Evolutionary conservation across 2,329 filamentous ascomycete species (phyloP).

Genomic region (Mycocentrospora acerina): DNA sequence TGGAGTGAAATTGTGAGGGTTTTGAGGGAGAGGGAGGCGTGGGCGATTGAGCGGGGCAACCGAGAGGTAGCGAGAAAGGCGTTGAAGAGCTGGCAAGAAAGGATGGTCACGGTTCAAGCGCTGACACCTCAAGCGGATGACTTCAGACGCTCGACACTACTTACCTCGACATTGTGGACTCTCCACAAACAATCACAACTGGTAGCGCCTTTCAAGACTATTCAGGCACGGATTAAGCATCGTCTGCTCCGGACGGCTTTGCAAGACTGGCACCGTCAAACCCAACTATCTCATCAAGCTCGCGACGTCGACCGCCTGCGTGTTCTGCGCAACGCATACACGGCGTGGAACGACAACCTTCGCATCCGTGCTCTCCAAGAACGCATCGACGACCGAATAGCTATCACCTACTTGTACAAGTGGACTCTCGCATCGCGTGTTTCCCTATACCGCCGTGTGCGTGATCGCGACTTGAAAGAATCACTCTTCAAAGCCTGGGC

Average conservation of each 20-base stretch:
- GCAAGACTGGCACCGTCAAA: slow-evolving; percentile 51
- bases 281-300: slow-evolving; percentile 49
- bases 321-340: slow-evolving; percentile 59
- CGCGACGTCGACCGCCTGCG: slow-evolving; percentile 53
- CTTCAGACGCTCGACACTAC: slow-evolving; percentile 29
- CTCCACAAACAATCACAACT: slow-evolving; percentile 46
- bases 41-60: slow-evolving; percentile 23
- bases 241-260: slow-evolving; percentile 52
- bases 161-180: slow-evolving; percentile 21
- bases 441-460: slow-evolving; percentile 43
- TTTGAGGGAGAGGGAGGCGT: slow-evolving; percentile 27
- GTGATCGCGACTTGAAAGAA: slow-evolving; percentile 32
- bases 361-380: slow-evolving; percentile 55
- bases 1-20: slow-evolving; percentile 29
- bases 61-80: slow-evolving; percentile 27
- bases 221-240: slow-evolving; percentile 47
- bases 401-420: slow-evolving; percentile 59
- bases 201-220: slow-evolving; percentile 45
- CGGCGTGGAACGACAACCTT: slow-evolving; percentile 62
- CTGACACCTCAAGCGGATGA: slow-evolving; percentile 39
- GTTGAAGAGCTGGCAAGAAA: slow-evolving; percentile 26
- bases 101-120: slow-evolving; percentile 18
- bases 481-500: slow-evolving; percentile 31
- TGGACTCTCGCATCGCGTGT: slow-evolving; percentile 58
- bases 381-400: slow-evolving; percentile 58